Percentiles rank a stretch among this genome's conserved stretches.
These are phyloP conservation scores for Oryza meridionalis DNA, from an alignment of 176 grass and related monocot genomes.

Conservation along the genomic window DNA sequence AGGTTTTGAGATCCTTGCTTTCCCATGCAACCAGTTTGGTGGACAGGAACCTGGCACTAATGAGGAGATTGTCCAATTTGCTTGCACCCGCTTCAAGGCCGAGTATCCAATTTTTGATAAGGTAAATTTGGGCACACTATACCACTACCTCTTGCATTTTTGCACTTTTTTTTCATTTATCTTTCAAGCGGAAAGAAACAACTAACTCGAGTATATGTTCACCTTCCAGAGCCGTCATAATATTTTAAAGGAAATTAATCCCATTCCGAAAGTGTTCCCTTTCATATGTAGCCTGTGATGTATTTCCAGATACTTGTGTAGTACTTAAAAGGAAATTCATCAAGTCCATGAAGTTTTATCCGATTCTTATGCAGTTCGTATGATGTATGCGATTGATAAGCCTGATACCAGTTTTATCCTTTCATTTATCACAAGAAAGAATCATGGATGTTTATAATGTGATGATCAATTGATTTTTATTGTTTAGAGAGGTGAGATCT, in stretches of 20 bases:
- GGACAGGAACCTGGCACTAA: constrained; percentile 86
- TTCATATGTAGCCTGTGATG: not conserved
- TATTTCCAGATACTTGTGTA: not conserved
- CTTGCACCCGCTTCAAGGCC: constrained; percentile 86
- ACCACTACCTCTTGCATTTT: not conserved
- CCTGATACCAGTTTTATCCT: not conserved
- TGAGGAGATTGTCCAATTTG: constrained; percentile 85
- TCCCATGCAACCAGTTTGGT: constrained; percentile 94
- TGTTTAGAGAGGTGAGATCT: not conserved
- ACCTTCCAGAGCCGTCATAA: not conserved
- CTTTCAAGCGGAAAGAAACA: not conserved
- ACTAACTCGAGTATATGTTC: not conserved
- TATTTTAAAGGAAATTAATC: not conserved
- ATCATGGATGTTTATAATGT: not conserved
- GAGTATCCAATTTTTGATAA: constrained; percentile 94
- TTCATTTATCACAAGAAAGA: not conserved
- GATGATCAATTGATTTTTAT: not conserved
- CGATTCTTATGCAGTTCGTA: not conserved
- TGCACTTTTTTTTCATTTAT: not conserved
- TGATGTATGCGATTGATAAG: not conserved
- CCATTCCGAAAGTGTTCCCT: constrained; percentile 6
- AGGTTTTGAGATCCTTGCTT: constrained; percentile 94
- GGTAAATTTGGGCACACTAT: constrained; percentile 35
- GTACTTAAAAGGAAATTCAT: not conserved
- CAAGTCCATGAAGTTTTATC: not conserved